Percentiles rank a stretch among this genome's conserved stretches.
phyloP scores from a whole-genome alignment of 352 stramenopile genomes.

The Blastocystis sp. region DNA sequence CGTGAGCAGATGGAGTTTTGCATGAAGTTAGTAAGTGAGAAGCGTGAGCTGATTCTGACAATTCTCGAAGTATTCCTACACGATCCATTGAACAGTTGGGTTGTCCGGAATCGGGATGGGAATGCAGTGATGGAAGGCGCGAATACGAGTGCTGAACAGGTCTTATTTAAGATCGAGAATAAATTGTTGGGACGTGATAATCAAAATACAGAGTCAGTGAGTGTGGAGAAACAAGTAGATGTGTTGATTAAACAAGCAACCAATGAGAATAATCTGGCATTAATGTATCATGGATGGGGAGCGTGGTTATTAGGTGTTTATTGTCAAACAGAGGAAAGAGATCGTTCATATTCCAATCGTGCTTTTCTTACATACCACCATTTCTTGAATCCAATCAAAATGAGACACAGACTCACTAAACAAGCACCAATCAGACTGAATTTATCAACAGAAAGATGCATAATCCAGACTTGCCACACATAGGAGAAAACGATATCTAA shows the following conservation, averaged over 20 bases:
- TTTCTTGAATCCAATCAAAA: slow-evolving; percentile 67
- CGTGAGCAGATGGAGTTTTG: slow-evolving; percentile 87
- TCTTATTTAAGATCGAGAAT: slow-evolving; percentile 90
- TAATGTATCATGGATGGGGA: slow-evolving; percentile 90
- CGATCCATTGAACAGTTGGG: slow-evolving; percentile 98
- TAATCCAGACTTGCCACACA: slow-evolving; percentile 67
- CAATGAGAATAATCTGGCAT: slow-evolving; percentile 90
- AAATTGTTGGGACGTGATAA: slow-evolving; percentile 96
- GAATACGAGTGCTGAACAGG: slow-evolving; percentile 83
- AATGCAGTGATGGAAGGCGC: slow-evolving; percentile 75
- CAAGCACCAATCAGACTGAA: slow-evolving; percentile 60
- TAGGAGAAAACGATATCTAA: slow-evolving; percentile 69
- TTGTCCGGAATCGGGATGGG: slow-evolving; percentile 81
- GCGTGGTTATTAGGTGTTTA: slow-evolving; percentile 83
- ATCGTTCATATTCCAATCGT: slow-evolving; percentile 47
- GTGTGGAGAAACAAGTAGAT: slow-evolving; percentile 95
- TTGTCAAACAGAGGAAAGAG: not conserved
- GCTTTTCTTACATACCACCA: slow-evolving; percentile 61
- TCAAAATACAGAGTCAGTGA: slow-evolving; percentile 87
- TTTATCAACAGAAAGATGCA: slow-evolving; percentile 37
- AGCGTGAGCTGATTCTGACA: slow-evolving; percentile 88
- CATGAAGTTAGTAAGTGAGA: slow-evolving; percentile 84
- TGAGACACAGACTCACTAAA: slow-evolving; percentile 56
- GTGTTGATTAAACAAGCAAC: slow-evolving; percentile 91
- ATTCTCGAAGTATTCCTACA: slow-evolving; percentile 98